phyloP scores from a whole-genome alignment of 345 rosid genomes.

The Melaleuca quinquenervia region DNA sequence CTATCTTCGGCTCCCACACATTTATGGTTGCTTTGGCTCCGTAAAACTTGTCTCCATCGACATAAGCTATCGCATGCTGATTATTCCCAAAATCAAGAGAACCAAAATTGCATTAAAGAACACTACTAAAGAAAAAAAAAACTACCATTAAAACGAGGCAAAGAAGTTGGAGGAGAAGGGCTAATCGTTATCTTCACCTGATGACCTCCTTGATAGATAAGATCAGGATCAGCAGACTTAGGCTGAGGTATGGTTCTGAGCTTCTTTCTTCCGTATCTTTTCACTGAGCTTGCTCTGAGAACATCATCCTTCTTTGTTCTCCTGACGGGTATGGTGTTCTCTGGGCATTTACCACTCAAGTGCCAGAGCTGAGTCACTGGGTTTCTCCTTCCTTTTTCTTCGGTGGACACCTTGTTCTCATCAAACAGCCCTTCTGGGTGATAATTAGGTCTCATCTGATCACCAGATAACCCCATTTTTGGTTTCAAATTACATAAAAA shows the following conservation, averaged over 20 bases:
- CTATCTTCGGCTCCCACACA: constrained; percentile 43
- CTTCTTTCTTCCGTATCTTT: constrained; percentile 44
- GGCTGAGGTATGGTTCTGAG: constrained; percentile 31
- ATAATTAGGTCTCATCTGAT: constrained; percentile 32
- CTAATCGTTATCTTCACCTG: background rate
- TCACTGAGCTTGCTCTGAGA: constrained; percentile 60
- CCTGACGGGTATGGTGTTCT: constrained; percentile 58
- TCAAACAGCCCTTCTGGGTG: constrained; percentile 39
- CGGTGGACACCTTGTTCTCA: constrained; percentile 20
- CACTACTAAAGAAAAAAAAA: background rate
- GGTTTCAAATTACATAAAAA: background rate
- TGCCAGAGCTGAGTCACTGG: constrained; percentile 33
- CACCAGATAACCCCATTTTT: background rate
- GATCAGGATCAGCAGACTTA: constrained; percentile 31
- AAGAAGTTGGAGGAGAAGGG: background rate
- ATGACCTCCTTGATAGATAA: constrained; percentile 17
- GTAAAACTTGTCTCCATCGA: constrained; percentile 31
- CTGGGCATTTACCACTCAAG: constrained; percentile 38
- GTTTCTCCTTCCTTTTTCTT: constrained; percentile 9
- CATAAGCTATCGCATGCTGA: constrained; percentile 47
- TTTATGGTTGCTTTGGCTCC: constrained; percentile 46
- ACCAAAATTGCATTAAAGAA: background rate
- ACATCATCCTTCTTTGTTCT: constrained; percentile 60
- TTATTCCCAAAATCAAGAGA: constrained; percentile 3
- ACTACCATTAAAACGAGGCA: background rate